Percentiles rank a stretch among this genome's conserved stretches.
Conservation (phyloP, 805 yeast species). For the Jamesozyma spencerorum region DNA sequence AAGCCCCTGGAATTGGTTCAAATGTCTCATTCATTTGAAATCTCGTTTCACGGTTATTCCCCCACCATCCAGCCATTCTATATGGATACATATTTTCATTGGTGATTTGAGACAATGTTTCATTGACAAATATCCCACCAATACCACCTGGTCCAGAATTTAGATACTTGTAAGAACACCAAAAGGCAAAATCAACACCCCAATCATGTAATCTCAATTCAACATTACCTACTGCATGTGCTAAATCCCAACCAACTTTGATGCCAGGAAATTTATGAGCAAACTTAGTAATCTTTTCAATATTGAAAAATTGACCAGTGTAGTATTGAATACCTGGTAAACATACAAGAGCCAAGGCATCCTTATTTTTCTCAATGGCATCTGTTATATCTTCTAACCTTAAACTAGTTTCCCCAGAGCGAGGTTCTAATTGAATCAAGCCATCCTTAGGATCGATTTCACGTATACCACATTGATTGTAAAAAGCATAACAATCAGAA, state of each 20-base stretch:
- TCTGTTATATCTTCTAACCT: constrained; percentile 54
- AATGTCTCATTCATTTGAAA: constrained; percentile 74
- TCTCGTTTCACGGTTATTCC: constrained; percentile 59
- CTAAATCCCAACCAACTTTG: constrained; percentile 86
- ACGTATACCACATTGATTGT: constrained; percentile 57
- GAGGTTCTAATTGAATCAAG: constrained; percentile 56
- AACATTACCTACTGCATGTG: constrained; percentile 90
- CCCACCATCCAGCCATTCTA: constrained; percentile 97
- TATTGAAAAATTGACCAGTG: constrained; percentile 81
- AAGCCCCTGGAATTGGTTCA: constrained; percentile 76
- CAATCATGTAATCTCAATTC: constrained; percentile 71
- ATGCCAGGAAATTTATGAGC: constrained; percentile 44
- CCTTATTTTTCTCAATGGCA: constrained; percentile 45
- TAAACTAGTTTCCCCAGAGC: constrained; percentile 46
- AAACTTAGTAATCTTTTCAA: constrained; percentile 53
- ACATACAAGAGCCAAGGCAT: constrained; percentile 61
- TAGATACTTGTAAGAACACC: constrained; percentile 89
- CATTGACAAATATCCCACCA: constrained; percentile 77
- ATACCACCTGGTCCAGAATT: constrained; percentile 93
- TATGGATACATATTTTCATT: constrained; percentile 37
- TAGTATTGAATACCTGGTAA: constrained; percentile 88
- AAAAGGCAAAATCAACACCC: constrained; percentile 87
- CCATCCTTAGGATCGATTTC: constrained; percentile 45
- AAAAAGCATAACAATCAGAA: constrained; percentile 80
- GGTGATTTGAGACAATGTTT: constrained; percentile 29